A percentile compares a stretch with the other conserved stretches of the same genome.
phyloP scores from a whole-genome alignment of 1,139 yeast species.

The Geotrichum australiense region DNA sequence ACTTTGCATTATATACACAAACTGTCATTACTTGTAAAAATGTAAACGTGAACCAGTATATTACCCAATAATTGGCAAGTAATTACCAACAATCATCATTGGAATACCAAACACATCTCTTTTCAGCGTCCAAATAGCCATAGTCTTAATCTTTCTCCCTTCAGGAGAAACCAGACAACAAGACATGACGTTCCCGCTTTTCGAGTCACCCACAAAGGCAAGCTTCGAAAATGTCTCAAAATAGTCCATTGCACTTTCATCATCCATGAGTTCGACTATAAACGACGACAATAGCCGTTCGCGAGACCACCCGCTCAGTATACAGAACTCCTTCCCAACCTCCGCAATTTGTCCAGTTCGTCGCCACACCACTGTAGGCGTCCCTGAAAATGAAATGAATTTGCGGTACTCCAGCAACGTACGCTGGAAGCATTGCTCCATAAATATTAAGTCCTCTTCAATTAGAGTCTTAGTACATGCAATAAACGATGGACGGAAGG shows the following conservation, averaged over 20 bases:
- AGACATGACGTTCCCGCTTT: slow-evolving; percentile 79
- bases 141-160: slow-evolving; percentile 47
- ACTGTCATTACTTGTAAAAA: too few relatives aligned
- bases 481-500: slow-evolving; percentile 83
- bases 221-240: slow-evolving; percentile 77
- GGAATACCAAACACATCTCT: slow-evolving; percentile 87
- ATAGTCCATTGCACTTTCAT: slow-evolving; percentile 75
- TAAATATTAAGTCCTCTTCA: slow-evolving; percentile 84
- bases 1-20: too few relatives aligned
- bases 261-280: slow-evolving; percentile 85
- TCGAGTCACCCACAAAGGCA: slow-evolving; percentile 78
- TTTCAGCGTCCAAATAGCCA: slow-evolving; percentile 86
- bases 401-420: slow-evolving; percentile 81
- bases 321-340: slow-evolving; percentile 84
- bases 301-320: slow-evolving; percentile 80
- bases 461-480: slow-evolving; percentile 85
- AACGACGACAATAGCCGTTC: slow-evolving; percentile 62
- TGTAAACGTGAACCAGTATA: too few relatives aligned
- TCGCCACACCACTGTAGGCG: slow-evolving; percentile 93
- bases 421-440: slow-evolving; percentile 93
- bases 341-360: slow-evolving; percentile 91
- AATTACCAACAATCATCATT: slow-evolving; percentile 91
- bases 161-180: slow-evolving; percentile 66
- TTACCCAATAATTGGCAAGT: slow-evolving; percentile 22
- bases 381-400: slow-evolving; percentile 75